phyloP scores from a whole-genome alignment of 1,284 basidiomycete species.

The Moesziomyces aphidis region DNA sequence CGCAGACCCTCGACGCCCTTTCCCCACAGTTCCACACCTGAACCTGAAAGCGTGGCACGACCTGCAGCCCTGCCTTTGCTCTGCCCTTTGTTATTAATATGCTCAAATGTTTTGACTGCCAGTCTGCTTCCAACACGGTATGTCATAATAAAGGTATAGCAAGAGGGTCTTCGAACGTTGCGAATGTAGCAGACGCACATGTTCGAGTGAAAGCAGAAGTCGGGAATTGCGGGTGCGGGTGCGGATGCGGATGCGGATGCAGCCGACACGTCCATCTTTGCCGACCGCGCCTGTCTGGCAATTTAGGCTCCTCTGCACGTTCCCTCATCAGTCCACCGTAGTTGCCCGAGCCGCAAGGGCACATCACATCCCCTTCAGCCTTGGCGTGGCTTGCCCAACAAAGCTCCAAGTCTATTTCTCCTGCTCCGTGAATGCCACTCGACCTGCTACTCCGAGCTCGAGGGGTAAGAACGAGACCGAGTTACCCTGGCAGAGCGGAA shows the following conservation, averaged over 20 bases:
- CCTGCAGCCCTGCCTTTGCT: no score
- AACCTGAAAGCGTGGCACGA: no score
- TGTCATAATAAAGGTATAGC: no score
- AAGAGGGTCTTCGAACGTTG: no score
- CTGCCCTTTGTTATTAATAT: no score
- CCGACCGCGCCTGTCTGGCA: slow-evolving; percentile 12
- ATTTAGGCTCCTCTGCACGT: slow-evolving; percentile 41
- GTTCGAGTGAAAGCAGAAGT: no score
- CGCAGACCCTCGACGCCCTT: slow-evolving; percentile 1
- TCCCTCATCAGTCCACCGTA: slow-evolving; percentile 15
- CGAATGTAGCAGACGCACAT: no score
- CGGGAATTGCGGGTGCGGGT: not conserved
- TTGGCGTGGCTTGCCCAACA: slow-evolving; percentile 1
- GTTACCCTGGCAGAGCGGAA: not conserved
- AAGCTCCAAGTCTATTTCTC: not conserved
- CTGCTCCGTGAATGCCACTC: not conserved
- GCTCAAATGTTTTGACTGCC: no score
- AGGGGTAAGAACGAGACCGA: not conserved
- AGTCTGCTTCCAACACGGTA: no score
- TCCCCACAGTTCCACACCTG: not conserved
- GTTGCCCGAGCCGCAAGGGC: not conserved
- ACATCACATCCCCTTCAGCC: not conserved
- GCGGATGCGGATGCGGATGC: slow-evolving; percentile 19
- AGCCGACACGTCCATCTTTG: slow-evolving; percentile 14
- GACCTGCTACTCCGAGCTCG: not conserved